Percentiles rank a stretch among this genome's conserved stretches.
These are phyloP conservation scores for Calendula officinalis DNA, from an alignment of 129 eudicot species.

Conservation along the genomic window DNA sequence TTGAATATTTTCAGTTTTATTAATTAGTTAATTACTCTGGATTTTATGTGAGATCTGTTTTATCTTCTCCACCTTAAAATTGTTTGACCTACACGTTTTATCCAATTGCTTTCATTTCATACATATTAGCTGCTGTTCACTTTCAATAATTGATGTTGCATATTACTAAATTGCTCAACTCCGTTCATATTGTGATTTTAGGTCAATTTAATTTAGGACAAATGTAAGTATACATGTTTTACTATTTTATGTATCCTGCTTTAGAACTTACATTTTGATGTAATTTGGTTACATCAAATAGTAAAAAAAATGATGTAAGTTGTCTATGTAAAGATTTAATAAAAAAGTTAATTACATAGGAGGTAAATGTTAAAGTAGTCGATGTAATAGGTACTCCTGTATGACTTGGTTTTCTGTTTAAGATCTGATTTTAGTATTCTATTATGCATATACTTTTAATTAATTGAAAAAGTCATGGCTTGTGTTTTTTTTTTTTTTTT, in stretches of 20 bases:
- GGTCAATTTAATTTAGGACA: too few relatives aligned
- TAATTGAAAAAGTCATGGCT: not conserved
- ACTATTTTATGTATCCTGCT: too few relatives aligned
- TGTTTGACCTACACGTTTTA: not conserved
- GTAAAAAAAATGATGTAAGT: too few relatives aligned
- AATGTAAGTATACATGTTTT: not conserved
- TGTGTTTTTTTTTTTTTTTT: too few relatives aligned
- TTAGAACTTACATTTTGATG: too few relatives aligned
- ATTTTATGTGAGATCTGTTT: constrained; percentile 16
- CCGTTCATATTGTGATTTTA: too few relatives aligned
- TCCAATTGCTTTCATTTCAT: not conserved
- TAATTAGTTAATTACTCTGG: constrained; percentile 1
- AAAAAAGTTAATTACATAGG: too few relatives aligned
- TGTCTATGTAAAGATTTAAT: too few relatives aligned
- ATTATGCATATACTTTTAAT: not conserved
- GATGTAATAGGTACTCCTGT: not conserved
- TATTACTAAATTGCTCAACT: too few relatives aligned
- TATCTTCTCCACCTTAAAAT: not conserved
- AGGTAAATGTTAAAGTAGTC: not conserved
- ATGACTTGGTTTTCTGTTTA: constrained; percentile 1
- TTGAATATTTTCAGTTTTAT: not conserved
- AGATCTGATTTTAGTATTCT: not conserved
- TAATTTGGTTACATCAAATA: too few relatives aligned
- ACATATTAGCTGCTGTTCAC: too few relatives aligned
- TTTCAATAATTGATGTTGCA: too few relatives aligned